Conservation (phyloP, 129 eudicot species). For the Saussurea involucrata region DNA sequence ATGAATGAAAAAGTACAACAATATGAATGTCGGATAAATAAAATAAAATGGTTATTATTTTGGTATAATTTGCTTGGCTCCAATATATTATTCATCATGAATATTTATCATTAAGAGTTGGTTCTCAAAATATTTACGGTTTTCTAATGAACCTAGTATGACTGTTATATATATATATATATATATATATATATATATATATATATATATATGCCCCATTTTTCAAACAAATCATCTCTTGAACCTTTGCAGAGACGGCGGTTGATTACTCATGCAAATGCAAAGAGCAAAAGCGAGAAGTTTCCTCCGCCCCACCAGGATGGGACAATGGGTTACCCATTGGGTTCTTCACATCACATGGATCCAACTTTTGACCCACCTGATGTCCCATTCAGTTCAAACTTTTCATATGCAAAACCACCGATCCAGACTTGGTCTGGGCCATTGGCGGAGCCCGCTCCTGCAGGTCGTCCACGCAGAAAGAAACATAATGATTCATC, state of each 20-base stretch:
- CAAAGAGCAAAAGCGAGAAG: slow-evolving; percentile 84
- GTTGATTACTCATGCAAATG: slow-evolving; percentile 69
- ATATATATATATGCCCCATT: background rate
- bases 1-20: too few species aligned
- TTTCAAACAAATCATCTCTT: background rate
- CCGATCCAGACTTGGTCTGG: slow-evolving; percentile 93
- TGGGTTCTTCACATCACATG: slow-evolving; percentile 77
- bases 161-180: background rate
- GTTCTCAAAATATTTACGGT: too few species aligned
- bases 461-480: slow-evolving; percentile 55
- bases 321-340: slow-evolving; percentile 70
- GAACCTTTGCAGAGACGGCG: slow-evolving; percentile 58
- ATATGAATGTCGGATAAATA: too few species aligned
- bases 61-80: too few species aligned
- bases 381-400: slow-evolving; percentile 64
- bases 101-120: too few species aligned
- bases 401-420: slow-evolving; percentile 64
- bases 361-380: slow-evolving; percentile 67
- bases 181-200: too few species aligned
- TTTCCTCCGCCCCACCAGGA: slow-evolving; percentile 91
- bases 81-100: too few species aligned
- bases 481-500: slow-evolving; percentile 39
- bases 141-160: background rate
- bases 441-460: slow-evolving; percentile 66
- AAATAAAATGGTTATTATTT: too few species aligned